Base-by-base conservation (phyloP, 768 basidiomycete genomes). In the Tricholoma hemisulphureum region DNA sequence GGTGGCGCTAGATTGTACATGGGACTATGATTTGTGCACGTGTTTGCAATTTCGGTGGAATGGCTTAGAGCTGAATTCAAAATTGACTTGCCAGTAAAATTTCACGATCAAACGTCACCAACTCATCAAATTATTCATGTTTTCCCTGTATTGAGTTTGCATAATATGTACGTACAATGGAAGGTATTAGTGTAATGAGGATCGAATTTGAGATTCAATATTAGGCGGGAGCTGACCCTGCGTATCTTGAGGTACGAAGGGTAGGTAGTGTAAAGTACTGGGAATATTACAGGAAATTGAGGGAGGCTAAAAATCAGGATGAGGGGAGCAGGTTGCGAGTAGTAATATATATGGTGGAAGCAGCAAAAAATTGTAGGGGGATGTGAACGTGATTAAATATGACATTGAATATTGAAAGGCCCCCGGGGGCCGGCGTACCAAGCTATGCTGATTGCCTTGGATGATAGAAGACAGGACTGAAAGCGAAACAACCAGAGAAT, bases 281-380 rank as follows among this genome's bases (percentile, higher is more conserved):
- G 65, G 61, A 43, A 34, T 68, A 73, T 70, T 73, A 73, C 72
- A 74, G 65, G 58, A 64, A 41, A 64, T 58, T 60, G 51, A 51
- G 45, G 41, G 59, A 52, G 26, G 7, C 24, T 49, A 49, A 49
- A 49, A 29, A 29, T 24, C 43, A 24, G 46, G 26, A 3, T n/a
- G n/a, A 57, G 37, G n/a, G 48, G 39, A 51, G 48, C 51, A 52
- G 53, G 46, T 59, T 51, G 57, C 41, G 51, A 48, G 55, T 63
- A 57, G 51, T 63, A 63, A 58, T 57, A 64, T 64, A 66, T 57
- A 58, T 39, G 35, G 56, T 60, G 54, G 51, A 55, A 57, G 54
- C 24, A 60, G 55, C 58, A 65, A 59, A 63, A 67, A 65, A 61
- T 63, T 65, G 65, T 64, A 64, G 56, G 57, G 61, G 59, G 61